These are phyloP conservation scores for Pleurotus citrinopileatus DNA, from an alignment of 768 basidiomycete genomes.

Conservation along the genomic window DNA sequence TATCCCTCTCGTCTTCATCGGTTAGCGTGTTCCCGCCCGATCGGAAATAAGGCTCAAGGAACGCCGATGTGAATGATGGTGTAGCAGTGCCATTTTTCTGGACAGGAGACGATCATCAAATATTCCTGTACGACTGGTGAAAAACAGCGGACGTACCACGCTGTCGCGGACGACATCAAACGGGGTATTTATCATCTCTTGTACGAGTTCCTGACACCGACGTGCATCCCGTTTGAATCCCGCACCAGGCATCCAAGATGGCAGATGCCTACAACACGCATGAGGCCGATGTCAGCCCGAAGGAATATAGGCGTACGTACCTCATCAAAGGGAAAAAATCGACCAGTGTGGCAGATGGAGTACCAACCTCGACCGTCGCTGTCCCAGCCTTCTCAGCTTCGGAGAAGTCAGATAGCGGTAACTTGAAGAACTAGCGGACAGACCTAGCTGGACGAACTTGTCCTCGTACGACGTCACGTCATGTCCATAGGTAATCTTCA, in stretches of 20 bases:
- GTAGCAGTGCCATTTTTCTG: conserved; percentile 40
- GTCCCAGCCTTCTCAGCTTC: conserved; percentile 44
- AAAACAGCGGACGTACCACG: not conserved
- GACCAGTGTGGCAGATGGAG: conserved; percentile 44
- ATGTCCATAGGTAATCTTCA: conserved; percentile 48
- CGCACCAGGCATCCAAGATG: conserved; percentile 47
- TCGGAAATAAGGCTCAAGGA: conserved; percentile 37
- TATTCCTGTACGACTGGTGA: not conserved
- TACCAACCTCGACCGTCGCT: conserved; percentile 43
- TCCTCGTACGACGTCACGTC: conserved; percentile 42
- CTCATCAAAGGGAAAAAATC: conserved; percentile 48
- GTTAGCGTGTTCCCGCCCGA: conserved; percentile 29
- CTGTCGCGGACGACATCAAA: conserved; percentile 21
- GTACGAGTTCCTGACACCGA: conserved; percentile 39
- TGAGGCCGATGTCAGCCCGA: not conserved
- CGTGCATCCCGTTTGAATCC: conserved; percentile 44
- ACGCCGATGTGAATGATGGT: conserved; percentile 42
- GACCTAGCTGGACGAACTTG: conserved; percentile 40
- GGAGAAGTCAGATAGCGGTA: conserved; percentile 8
- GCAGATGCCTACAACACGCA: conserved; percentile 34
- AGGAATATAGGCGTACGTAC: conserved; percentile 19
- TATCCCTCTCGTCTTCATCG: conserved; percentile 47
- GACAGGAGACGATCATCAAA: conserved; percentile 11
- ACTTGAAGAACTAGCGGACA: conserved; percentile 11
- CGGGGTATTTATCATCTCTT: conserved; percentile 47